Conservation (phyloP, 1,139 yeast species). For the Ogataea hybrid region DNA sequence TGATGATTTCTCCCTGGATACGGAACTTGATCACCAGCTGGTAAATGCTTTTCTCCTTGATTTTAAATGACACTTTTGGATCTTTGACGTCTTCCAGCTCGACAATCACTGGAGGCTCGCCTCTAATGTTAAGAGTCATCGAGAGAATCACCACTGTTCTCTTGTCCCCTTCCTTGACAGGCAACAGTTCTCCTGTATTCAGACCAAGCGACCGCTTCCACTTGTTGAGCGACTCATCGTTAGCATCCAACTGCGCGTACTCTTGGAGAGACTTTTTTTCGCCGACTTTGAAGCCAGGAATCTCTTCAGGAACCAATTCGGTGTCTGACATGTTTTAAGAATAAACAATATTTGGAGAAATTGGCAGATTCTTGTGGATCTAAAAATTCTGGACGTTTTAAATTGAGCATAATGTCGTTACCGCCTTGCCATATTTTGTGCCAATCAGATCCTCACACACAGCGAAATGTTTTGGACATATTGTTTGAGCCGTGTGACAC, state of each 20-base stretch:
- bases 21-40: conserved; percentile 74
- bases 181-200: conserved; percentile 51
- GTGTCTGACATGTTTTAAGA: conserved; percentile 33
- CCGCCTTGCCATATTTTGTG: conserved; percentile 23
- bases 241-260: conserved; percentile 80
- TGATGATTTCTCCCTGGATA: conserved; percentile 79
- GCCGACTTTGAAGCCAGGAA: conserved; percentile 71
- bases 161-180: conserved; percentile 67
- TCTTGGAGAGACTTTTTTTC: conserved; percentile 87
- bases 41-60: conserved; percentile 78
- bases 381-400: background rate
- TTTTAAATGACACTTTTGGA: conserved; percentile 59
- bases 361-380: background rate
- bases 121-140: conserved; percentile 68
- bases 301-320: conserved; percentile 62
- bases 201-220: conserved; percentile 93
- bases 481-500: conserved; percentile 69
- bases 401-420: conserved; percentile 8
- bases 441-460: conserved; percentile 22
- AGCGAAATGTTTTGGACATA: conserved; percentile 44
- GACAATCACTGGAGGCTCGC: conserved; percentile 60
- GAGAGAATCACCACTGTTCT: conserved; percentile 79
- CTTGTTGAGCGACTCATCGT: conserved; percentile 85
- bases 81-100: conserved; percentile 52
- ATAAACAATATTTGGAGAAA: background rate